Evolutionary conservation across 495 filamentous ascomycete genomes (phyloP), one percentile per base, ranked within the genome.

Genomic region (Penicillium angulare): DNA sequence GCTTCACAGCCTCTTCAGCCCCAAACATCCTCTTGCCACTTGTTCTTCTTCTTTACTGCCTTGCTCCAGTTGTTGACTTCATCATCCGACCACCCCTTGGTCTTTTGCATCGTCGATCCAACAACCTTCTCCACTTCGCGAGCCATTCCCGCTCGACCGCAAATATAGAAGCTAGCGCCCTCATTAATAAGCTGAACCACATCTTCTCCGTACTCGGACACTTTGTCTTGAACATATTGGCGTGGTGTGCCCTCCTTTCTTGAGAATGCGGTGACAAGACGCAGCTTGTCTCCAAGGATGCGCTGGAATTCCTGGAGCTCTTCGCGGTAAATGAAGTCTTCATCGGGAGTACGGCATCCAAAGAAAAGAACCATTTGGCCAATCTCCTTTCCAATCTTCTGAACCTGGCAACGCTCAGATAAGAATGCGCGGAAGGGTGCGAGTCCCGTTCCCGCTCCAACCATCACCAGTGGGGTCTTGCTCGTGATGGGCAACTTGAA

Each of bases 11-110:
- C 7, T 3, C 5, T 20, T 31, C 7, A 53, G 0, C 55, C 55
- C 50, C 50, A 78, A 43, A 76, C 73, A 72, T 80, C 77, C 50
- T 78, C 75, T 53, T 71, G 69, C 76, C 76, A 80, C 55, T 75
- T 76, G 20, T 63, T 68, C 43, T 62, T 64, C 59, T 64, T 71
- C 66, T 75, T 79, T 31, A 73, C 56, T 13, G 55, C 57, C 53
- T 71, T 68, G 16, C 57, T 65, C 72, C 75, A 80, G 26, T 65
- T 57, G 49, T 67, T 65, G 17, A 71, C 53, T 43, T 72, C 53
- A 21, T 52, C 54, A 18, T 74, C 73, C 12, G 45, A 55, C 69
- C 72, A 74, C 0, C 63, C 64, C 41, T 66, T 67, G 10, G 36
- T 43, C 27, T 34, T 47, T 29, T 18, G 51, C 57, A 77, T 59